Base-by-base conservation (phyloP, 176 grass and related monocot species). In the Saccharum spontaneum region DNA sequence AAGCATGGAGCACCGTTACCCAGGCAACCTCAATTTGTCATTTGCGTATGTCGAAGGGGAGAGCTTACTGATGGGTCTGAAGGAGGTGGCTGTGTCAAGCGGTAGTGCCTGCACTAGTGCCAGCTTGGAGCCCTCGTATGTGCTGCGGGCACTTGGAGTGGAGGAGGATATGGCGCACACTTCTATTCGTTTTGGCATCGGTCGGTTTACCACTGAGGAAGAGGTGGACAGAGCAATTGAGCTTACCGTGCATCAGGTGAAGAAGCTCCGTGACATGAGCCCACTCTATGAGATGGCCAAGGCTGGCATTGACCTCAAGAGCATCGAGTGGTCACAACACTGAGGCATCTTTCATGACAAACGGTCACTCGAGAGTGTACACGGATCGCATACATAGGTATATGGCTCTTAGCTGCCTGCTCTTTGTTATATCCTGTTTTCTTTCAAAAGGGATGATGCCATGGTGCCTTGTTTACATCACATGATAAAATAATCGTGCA, bases 221-320 rank as follows among this genome's bases (percentile, higher is more conserved):
- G 97, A 98, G 90, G 89, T 98, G 9, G 93, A 98, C 88, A 90
- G 86, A 48, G 91, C 93, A 13, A 76, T 89, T 54, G 91, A 94
- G 76, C 91, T 98, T 59, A 96, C 93, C 55, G 91, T 92, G 57
- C 73, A 76, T 45, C 93, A 96, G 86, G 93, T 98, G 71, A 80
- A 92, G 90, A 98, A 98, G 84, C 86, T 98, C 30, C 90, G 93
- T 31, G 89, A 94, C 63, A 98, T 98, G 97, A 98, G 97, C 48
- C 97, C 97, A 30, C 90, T 98, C 20, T 98, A 98, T 82, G 97
- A 98, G 93, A 95, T 98, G 97, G 97, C 94, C 18, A 98, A 96
- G 90, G 91, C 91, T 37, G 93, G 93, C 8, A 98, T 98, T 6
- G 71, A 98, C 83, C 34, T 98, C 63, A 98, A 98, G 93, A 94